Base-by-base conservation (phyloP, 2,329 filamentous ascomycete genomes). In the Zasmidium angulare region DNA sequence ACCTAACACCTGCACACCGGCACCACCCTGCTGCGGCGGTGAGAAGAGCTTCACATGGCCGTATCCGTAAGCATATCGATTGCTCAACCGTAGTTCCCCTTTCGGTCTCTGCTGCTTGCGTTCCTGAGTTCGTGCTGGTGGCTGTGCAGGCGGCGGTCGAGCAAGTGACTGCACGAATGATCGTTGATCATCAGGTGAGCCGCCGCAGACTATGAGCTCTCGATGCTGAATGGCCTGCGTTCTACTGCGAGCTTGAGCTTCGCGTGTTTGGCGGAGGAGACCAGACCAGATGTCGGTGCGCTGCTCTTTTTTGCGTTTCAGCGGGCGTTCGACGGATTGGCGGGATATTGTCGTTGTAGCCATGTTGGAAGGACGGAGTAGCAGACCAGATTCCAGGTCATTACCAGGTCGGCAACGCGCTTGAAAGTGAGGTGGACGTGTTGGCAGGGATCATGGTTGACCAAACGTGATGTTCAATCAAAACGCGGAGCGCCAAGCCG, bases 1-100 rank as follows among this genome's bases (percentile, higher is more conserved):
- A 1, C 68, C 68, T 46, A 73, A 58, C 26, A 67, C 63, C 23
- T 67, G 66, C 14, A 63, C 64, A 2, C 62, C 67, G 21, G 59
- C 61, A 14, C 66, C 63, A 2, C 64, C 64, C 50, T 64, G 66
- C 55, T 65, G 63, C 22, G 68, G 70, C 22, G 70, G 66, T 26
- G 68, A 71, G 59, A 64, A 73, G 20, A 73, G 58, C 20, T 68
- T 71, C 56, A 71, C 63, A 61, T 72, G 68, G 1, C 71, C 71
- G 61, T 73, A 73, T 11, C 71, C 71, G 60, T 71, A 72, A 22
- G 71, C 71, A 59, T 69, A 72, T 46, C 63, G 61, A 56, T 73
- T 73, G 58, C 70, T 72, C 61, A 73, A 60, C 51, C 62, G 60
- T 56, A 72, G 58, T 53, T 71, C 66, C 43, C 71, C 71, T 57